Conservation (phyloP, 2,329 filamentous ascomycete species). For the Didymella segeticola region DNA sequence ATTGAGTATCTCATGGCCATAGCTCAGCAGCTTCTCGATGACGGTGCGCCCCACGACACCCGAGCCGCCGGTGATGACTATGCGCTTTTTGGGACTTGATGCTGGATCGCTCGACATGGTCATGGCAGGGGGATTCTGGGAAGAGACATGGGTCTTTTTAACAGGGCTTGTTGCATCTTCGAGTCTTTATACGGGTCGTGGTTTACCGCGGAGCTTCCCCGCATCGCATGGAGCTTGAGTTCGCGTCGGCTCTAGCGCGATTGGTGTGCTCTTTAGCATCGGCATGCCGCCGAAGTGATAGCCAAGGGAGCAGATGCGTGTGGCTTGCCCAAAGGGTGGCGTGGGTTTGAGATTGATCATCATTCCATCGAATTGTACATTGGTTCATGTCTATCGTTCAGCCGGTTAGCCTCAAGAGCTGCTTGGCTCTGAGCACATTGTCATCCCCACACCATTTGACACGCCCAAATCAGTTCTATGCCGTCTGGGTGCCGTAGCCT, state of each 20-base stretch:
- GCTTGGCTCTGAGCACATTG: slow-evolving; percentile 7
- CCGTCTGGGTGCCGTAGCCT: slow-evolving; percentile 86
- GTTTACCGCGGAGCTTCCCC: slow-evolving; percentile 26
- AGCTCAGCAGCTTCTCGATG: slow-evolving; percentile 58
- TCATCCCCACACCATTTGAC: slow-evolving; percentile 4
- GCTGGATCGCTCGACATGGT: slow-evolving; percentile 2
- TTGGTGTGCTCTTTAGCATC: slow-evolving; percentile 8
- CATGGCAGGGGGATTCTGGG: neutral
- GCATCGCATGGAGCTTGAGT: slow-evolving; percentile 19
- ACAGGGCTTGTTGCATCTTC: slow-evolving; percentile 3
- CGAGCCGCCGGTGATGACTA: slow-evolving; percentile 63
- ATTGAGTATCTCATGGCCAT: slow-evolving; percentile 62
- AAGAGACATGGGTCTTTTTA: slow-evolving; percentile 4
- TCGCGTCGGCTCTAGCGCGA: slow-evolving; percentile 16
- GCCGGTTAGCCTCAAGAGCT: slow-evolving; percentile 17
- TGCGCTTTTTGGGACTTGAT: slow-evolving; percentile 38
- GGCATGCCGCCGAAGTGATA: slow-evolving; percentile 15
- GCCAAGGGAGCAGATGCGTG: slow-evolving; percentile 4
- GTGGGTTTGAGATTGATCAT: slow-evolving; percentile 9
- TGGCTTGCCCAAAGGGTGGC: slow-evolving; percentile 9
- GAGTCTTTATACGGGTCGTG: slow-evolving; percentile 7
- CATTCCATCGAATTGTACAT: slow-evolving; percentile 38
- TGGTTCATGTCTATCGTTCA: slow-evolving; percentile 46
- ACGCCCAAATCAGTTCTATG: slow-evolving; percentile 18
- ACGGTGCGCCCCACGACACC: slow-evolving; percentile 57